Evolutionary conservation across 371 early-diverging fungal genomes (phyloP).

Genomic region (Conidiobolus incongruus): DNA sequence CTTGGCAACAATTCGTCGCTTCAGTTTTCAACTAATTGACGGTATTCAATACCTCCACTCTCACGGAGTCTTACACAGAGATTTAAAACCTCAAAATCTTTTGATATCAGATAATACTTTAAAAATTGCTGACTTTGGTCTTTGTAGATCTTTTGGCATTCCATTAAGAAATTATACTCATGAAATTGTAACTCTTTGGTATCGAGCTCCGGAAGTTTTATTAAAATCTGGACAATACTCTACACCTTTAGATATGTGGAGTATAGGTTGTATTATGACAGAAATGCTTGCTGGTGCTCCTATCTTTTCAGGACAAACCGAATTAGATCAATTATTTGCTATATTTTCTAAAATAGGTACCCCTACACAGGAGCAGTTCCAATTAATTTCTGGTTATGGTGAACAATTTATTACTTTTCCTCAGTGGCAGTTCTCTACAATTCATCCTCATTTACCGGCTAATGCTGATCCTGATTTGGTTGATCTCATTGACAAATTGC

Average conservation of each 20-base stretch:
- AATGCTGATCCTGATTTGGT: conserved; percentile 4
- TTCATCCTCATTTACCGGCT: not conserved
- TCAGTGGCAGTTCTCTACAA: conserved; percentile 12
- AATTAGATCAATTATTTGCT: conserved; percentile 68
- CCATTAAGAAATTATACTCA: conserved; percentile 87
- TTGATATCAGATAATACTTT: conserved; percentile 51
- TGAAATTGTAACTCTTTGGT: conserved; percentile 96
- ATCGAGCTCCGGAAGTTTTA: conserved; percentile 92
- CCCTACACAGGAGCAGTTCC: conserved; percentile 4
- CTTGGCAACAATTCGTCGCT: too few relatives aligned
- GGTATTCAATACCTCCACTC: conserved; percentile 24
- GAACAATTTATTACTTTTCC: conserved; percentile 34
- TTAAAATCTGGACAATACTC: conserved; percentile 78
- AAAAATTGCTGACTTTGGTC: conserved; percentile 81
- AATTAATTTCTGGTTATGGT: conserved; percentile 22
- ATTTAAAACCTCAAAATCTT: conserved; percentile 65
- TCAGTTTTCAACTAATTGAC: conserved; percentile 26
- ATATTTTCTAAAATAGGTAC: not conserved
- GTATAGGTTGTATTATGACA: conserved; percentile 90
- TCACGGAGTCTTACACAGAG: conserved; percentile 36
- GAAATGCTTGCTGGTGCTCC: conserved; percentile 78
- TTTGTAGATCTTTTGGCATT: conserved; percentile 72
- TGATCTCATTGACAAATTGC: conserved; percentile 20
- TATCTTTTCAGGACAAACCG: conserved; percentile 89
- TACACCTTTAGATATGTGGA: conserved; percentile 95